Percentiles rank a stretch among this genome's conserved stretches.
Evolutionary conservation across 495 filamentous ascomycete species (phyloP).

Genomic region (Terfezia claveryi): DNA sequence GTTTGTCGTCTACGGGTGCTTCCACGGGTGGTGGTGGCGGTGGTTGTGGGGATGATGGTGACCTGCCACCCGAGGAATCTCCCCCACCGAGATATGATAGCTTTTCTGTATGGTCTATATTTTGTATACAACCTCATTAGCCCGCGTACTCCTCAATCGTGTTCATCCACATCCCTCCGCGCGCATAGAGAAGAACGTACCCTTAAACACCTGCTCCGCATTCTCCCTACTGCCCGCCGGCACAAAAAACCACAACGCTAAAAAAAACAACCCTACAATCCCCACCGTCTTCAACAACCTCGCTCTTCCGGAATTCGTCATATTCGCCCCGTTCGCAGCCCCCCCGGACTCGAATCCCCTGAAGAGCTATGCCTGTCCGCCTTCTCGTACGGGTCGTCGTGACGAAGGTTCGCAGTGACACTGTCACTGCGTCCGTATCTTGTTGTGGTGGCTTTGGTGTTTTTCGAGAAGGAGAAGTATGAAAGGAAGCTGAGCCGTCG

Average conservation of each 20-base stretch:
- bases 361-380: conserved; percentile 19
- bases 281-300: conserved; percentile 44
- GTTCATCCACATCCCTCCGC: no score
- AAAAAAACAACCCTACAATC: conserved; percentile 36
- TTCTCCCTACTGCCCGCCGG: conserved; percentile 26
- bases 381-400: conserved; percentile 27
- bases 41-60: neutral
- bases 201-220: conserved; percentile 9
- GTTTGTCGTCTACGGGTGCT: conserved; percentile 10
- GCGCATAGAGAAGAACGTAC: conserved; percentile 16
- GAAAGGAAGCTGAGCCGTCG: neutral
- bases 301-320: conserved; percentile 26
- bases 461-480: neutral
- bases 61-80: no score
- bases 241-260: conserved; percentile 37
- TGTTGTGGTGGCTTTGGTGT: neutral
- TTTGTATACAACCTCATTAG: no score
- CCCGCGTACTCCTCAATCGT: no score
- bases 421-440: conserved; percentile 9
- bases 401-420: conserved; percentile 15
- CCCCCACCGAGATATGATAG: no score
- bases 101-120: no score
- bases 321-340: conserved; percentile 13
- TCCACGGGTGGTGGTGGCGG: neutral
- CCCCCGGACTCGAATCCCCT: conserved; percentile 1